phyloP scores from a whole-genome alignment of 2,329 filamentous ascomycete genomes.

The Helicocarpus griseus region DNA sequence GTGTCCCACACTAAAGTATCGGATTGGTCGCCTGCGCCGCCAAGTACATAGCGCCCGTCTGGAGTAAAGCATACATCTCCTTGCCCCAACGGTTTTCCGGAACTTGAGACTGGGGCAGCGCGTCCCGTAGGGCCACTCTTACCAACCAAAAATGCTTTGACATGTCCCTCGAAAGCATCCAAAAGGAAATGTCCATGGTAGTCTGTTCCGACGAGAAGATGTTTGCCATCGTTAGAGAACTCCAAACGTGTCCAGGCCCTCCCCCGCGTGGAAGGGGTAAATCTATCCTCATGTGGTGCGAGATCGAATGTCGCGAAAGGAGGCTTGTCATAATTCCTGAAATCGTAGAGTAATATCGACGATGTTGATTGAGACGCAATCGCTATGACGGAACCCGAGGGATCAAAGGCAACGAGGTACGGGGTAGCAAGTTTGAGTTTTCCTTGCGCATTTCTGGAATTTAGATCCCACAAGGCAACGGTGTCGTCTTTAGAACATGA shows the following conservation, averaged over 20 bases:
- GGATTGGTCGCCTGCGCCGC: constrained; percentile 58
- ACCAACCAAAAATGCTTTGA: constrained; percentile 61
- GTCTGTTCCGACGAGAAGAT: constrained; percentile 72
- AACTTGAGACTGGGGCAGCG: constrained; percentile 41
- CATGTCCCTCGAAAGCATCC: constrained; percentile 78
- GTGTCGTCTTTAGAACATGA: constrained; percentile 88
- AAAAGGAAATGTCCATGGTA: constrained; percentile 79
- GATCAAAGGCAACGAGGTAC: constrained; percentile 81
- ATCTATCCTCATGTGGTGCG: constrained; percentile 45
- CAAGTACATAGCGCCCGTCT: constrained; percentile 80
- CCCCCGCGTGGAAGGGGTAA: constrained; percentile 39
- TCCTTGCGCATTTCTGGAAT: constrained; percentile 69
- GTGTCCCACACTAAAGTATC: constrained; percentile 85
- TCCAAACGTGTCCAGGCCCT: constrained; percentile 75
- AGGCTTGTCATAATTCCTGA: constrained; percentile 84
- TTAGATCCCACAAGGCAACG: constrained; percentile 80
- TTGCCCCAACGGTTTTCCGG: constrained; percentile 44
- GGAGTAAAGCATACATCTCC: constrained; percentile 82
- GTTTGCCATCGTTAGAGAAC: constrained; percentile 93
- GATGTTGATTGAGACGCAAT: constrained; percentile 74
- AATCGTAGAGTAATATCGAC: constrained; percentile 78
- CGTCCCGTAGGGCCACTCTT: constrained; percentile 40
- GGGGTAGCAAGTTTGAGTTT: constrained; percentile 71
- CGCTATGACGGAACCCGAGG: constrained; percentile 83
- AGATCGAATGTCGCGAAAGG: constrained; percentile 84